Conservation (phyloP, 176 grass and related monocot species). For the Rhipidocladum racemiflorum region DNA sequence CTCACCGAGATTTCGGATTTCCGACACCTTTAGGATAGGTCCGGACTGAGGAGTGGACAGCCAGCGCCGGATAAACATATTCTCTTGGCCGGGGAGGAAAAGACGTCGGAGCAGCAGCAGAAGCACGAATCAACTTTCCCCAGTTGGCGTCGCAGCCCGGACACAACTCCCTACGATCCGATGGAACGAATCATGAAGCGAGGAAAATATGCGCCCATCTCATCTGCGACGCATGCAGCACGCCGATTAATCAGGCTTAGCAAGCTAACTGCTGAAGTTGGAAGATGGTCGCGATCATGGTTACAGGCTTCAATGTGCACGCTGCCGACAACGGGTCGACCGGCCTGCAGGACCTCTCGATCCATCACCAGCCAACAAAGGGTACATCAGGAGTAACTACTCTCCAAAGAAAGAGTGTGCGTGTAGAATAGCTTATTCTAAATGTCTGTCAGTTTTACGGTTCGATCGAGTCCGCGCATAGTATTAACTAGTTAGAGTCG, state of each 20-base stretch:
- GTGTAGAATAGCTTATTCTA: too few species aligned
- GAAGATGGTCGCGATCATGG: not conserved
- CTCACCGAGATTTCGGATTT: too few species aligned
- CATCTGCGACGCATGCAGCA: not conserved
- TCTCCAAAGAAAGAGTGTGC: too few species aligned
- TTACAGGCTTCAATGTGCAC: not conserved
- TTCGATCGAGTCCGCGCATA: too few species aligned
- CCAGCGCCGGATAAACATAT: slow-evolving; percentile 12
- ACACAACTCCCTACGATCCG: not conserved
- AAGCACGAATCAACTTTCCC: not conserved
- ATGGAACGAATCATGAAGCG: not conserved
- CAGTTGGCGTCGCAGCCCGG: not conserved
- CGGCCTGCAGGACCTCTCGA: not conserved
- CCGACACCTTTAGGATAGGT: too few species aligned
- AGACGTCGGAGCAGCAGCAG: not conserved
- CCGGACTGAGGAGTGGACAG: too few species aligned
- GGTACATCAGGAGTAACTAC: too few species aligned
- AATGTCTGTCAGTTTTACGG: too few species aligned
- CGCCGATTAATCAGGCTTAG: not conserved
- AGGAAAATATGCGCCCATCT: not conserved
- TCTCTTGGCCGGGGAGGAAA: not conserved
- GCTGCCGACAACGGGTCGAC: not conserved
- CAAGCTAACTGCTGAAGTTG: not conserved
- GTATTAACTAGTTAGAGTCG: too few species aligned
- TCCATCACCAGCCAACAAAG: not conserved